Conservation (phyloP, 192 early-diverging fungal genomes). For the Radiomyces spectabilis region DNA sequence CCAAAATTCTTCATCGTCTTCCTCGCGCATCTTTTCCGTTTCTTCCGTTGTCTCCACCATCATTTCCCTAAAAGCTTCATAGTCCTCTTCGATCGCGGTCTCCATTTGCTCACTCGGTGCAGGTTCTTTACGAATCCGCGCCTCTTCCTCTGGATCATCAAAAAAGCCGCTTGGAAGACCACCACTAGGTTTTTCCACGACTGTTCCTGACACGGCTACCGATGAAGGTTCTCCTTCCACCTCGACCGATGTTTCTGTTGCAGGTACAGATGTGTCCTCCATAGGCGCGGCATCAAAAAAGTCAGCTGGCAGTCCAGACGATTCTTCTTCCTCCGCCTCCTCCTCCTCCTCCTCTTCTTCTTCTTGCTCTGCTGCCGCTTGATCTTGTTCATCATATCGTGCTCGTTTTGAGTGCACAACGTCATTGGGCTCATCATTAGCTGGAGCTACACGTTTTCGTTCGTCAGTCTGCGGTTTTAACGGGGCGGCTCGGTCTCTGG, state of each 20-base stretch:
- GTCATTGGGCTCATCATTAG: slow-evolving; percentile 6
- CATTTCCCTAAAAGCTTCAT: slow-evolving; percentile 19
- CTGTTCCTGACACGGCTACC: not conserved
- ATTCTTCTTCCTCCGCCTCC: slow-evolving; percentile 15
- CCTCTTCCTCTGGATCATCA: slow-evolving; percentile 41
- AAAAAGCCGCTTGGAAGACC: slow-evolving; percentile 45
- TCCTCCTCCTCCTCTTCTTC: slow-evolving; percentile 25
- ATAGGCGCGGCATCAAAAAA: slow-evolving; percentile 32
- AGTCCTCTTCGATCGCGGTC: slow-evolving; percentile 19
- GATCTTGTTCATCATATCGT: slow-evolving; percentile 18
- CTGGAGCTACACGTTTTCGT: slow-evolving; percentile 16
- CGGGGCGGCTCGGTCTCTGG: too few relatives aligned
- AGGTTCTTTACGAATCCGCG: slow-evolving; percentile 22
- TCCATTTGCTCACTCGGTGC: slow-evolving; percentile 13
- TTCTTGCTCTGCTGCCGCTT: slow-evolving; percentile 2
- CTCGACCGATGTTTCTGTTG: too few relatives aligned
- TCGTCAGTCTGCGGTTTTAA: slow-evolving; percentile 15
- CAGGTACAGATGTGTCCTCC: not conserved
- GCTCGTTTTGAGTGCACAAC: slow-evolving; percentile 13
- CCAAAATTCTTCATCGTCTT: slow-evolving; percentile 26
- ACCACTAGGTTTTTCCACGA: not conserved
- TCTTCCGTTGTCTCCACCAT: slow-evolving; percentile 15
- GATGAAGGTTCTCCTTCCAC: not conserved
- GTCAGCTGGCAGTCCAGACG: slow-evolving; percentile 32
- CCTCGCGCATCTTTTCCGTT: slow-evolving; percentile 15